Evolutionary conservation across 2,329 filamentous ascomycete genomes (phyloP).

Genomic region (Torrubiella hemipterigena): DNA sequence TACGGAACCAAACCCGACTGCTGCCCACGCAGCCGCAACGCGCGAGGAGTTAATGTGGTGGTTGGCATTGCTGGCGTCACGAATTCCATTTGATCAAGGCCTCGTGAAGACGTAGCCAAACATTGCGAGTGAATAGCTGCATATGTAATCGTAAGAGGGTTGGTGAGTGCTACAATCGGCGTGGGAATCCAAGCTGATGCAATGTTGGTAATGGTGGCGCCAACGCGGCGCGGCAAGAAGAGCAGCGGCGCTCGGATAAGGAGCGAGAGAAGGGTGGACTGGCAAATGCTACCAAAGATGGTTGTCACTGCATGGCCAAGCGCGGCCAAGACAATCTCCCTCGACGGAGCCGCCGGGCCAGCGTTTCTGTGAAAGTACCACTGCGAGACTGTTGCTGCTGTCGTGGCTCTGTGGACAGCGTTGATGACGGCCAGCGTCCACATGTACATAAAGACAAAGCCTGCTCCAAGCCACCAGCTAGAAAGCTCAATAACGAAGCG

Average conservation of each 20-base stretch:
- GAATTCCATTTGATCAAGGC: constrained; percentile 71
- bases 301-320: constrained; percentile 71
- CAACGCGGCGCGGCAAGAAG: constrained; percentile 61
- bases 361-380: constrained; percentile 97
- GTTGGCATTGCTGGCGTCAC: constrained; percentile 62
- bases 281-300: constrained; percentile 83
- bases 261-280: constrained; percentile 72
- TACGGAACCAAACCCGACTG: constrained; percentile 64
- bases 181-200: constrained; percentile 75
- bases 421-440: constrained; percentile 86
- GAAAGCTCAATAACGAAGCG: constrained; percentile 73
- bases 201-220: constrained; percentile 55
- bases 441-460: constrained; percentile 87
- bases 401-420: constrained; percentile 80
- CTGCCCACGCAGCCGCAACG: constrained; percentile 29
- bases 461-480: constrained; percentile 91
- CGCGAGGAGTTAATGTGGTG: constrained; percentile 53
- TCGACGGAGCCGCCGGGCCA: constrained; percentile 63
- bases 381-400: constrained; percentile 89
- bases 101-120: constrained; percentile 64
- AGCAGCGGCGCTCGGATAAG: constrained; percentile 76
- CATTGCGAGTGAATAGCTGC: constrained; percentile 86
- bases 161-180: constrained; percentile 74
- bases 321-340: constrained; percentile 73
- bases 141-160: constrained; percentile 85